Conservation (phyloP, 495 filamentous ascomycete genomes). For the Penicillium odoratum region DNA sequence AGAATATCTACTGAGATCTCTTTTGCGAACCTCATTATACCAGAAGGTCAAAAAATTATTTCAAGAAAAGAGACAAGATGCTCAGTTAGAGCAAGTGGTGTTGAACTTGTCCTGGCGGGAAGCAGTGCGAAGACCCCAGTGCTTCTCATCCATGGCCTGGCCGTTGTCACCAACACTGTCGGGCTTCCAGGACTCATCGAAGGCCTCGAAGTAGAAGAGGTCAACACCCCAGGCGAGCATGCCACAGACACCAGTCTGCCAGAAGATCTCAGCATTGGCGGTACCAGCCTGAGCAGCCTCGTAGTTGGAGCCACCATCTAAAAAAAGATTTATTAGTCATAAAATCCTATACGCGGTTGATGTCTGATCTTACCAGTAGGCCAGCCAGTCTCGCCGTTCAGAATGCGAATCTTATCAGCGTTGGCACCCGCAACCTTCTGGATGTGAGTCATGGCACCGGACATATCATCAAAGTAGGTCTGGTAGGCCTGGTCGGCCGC, state of each 20-base stretch:
- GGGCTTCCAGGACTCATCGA: slow-evolving; percentile 81
- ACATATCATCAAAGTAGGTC: slow-evolving; percentile 75
- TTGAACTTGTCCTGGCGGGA: slow-evolving; percentile 65
- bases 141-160: slow-evolving; percentile 63
- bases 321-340: slow-evolving; percentile 1
- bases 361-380: slow-evolving; percentile 47
- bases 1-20: slow-evolving; percentile 12
- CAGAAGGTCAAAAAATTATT: not conserved
- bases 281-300: slow-evolving; percentile 62
- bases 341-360: not conserved
- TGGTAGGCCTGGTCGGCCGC: slow-evolving; percentile 60
- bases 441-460: slow-evolving; percentile 68
- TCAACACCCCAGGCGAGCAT: slow-evolving; percentile 72
- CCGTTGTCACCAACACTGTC: slow-evolving; percentile 67
- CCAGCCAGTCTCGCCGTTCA: slow-evolving; percentile 79
- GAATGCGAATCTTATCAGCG: slow-evolving; percentile 58
- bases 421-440: slow-evolving; percentile 57
- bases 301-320: slow-evolving; percentile 62
- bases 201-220: slow-evolving; percentile 83
- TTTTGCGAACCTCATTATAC: not conserved
- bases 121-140: slow-evolving; percentile 73
- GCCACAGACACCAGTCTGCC: slow-evolving; percentile 65
- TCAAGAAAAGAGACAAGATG: not conserved
- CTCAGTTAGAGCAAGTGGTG: slow-evolving; percentile 49
- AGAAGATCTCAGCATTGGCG: slow-evolving; percentile 61